Evolutionary conservation across 805 yeast genomes (phyloP).

Genomic region (Priceomyces fermenticarens): DNA sequence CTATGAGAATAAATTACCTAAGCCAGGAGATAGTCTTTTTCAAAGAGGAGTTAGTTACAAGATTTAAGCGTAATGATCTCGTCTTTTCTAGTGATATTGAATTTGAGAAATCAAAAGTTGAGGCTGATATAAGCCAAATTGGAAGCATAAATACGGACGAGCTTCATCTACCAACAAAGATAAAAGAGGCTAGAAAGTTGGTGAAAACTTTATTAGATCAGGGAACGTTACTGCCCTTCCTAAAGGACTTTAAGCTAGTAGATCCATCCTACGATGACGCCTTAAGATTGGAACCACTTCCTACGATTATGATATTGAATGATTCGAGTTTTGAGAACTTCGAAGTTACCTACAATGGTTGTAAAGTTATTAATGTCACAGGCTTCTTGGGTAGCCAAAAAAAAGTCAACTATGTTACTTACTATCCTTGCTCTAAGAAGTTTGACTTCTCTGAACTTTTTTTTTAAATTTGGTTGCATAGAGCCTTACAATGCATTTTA

Average conservation of each 20-base stretch:
- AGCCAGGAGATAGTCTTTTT: slow-evolving; percentile 78
- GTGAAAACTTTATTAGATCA: slow-evolving; percentile 84
- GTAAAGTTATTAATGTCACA: slow-evolving; percentile 75
- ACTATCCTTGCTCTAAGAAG: slow-evolving; percentile 56
- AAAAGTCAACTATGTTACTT: slow-evolving; percentile 67
- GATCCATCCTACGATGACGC: slow-evolving; percentile 68
- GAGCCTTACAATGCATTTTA: background rate
- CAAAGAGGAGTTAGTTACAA: slow-evolving; percentile 68
- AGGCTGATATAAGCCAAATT: slow-evolving; percentile 16
- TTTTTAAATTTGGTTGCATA: slow-evolving; percentile 11
- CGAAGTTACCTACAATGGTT: slow-evolving; percentile 77
- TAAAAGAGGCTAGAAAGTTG: slow-evolving; percentile 62
- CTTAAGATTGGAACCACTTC: slow-evolving; percentile 74
- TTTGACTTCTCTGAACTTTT: slow-evolving; percentile 47
- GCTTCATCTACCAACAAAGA: slow-evolving; percentile 39
- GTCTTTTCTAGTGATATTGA: slow-evolving; percentile 43
- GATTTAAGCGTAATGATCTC: slow-evolving; percentile 70
- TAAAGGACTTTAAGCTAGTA: slow-evolving; percentile 56
- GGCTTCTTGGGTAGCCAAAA: slow-evolving; percentile 39
- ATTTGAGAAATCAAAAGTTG: slow-evolving; percentile 21
- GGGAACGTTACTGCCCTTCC: slow-evolving; percentile 82
- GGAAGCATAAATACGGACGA: slow-evolving; percentile 14
- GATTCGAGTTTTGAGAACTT: slow-evolving; percentile 72
- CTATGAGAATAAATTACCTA: slow-evolving; percentile 71
- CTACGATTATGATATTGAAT: slow-evolving; percentile 56